Conservation (phyloP, 257 asterid species). For the Nicotiana sylvestris region DNA sequence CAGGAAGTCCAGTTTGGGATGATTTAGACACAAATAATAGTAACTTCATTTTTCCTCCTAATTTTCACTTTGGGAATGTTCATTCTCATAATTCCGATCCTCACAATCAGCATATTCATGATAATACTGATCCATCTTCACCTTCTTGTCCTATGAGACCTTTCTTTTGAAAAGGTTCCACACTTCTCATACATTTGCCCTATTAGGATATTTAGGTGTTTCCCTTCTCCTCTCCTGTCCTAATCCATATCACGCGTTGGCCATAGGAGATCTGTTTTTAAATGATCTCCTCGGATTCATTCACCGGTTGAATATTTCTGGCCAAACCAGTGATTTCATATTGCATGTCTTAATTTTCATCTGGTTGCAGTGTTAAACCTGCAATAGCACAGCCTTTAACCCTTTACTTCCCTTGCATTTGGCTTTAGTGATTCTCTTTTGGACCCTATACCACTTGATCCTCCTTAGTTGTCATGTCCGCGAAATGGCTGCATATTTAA, state of each 20-base stretch:
- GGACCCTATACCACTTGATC: background rate
- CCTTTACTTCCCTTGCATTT: background rate
- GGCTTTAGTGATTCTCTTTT: background rate
- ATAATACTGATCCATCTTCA: slow-evolving; percentile 29
- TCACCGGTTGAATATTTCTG: background rate
- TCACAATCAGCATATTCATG: slow-evolving; percentile 30
- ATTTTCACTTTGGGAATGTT: slow-evolving; percentile 49
- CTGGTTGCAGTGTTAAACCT: slow-evolving; percentile 16
- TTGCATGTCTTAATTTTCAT: background rate
- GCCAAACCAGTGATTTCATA: background rate
- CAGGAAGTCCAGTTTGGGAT: slow-evolving; percentile 89
- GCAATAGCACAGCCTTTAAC: background rate
- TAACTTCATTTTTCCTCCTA: slow-evolving; percentile 51
- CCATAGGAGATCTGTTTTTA: background rate
- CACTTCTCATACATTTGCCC: background rate
- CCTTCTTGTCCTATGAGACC: slow-evolving; percentile 37
- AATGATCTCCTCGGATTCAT: background rate
- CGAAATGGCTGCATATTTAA: slow-evolving; percentile 37
- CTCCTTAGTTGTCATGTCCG: slow-evolving; percentile 3
- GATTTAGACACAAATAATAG: slow-evolving; percentile 50
- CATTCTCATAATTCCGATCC: slow-evolving; percentile 28
- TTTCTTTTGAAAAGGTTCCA: slow-evolving; percentile 32
- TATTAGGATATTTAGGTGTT: slow-evolving; percentile 1
- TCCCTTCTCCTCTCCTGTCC: background rate
- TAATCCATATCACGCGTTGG: no score